Evolutionary conservation across 2,329 filamentous ascomycete genomes (phyloP), one percentile per base, ranked within the genome.

Genomic region (Sporothrix humicola): DNA sequence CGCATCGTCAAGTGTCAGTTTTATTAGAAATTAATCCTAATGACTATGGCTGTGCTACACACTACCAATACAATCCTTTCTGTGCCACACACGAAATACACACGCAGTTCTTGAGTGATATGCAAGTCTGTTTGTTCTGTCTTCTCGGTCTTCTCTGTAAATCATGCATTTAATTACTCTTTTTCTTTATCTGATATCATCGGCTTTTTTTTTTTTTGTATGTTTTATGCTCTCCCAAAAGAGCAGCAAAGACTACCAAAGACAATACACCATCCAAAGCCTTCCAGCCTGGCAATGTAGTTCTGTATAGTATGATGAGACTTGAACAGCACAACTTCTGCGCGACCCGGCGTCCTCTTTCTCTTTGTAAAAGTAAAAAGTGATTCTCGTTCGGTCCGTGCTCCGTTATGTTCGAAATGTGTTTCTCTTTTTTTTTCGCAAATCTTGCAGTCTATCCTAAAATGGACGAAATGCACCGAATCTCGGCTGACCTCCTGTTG

Each of bases 381-480:
- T 48, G 46, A 20, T 17, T 17, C 42, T 42, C 37, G 20, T 42
- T 48, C 20, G 20, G 42, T 26, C 42, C 61, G n/a, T 66, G 61
- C 61, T 48, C 61, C 61, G 48, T 66, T 66, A 46, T 37, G 2
- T 37, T 37, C 31, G 7, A 20, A 13, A 48, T 46, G 15, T 54
- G 54, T 63, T 65, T 63, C 26, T 52, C 31, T 15, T 59, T 56
- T 48, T 73, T 66, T 9, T 68, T 66, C 20, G 61, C 61, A 66
- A 44, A 20, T 66, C 61, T 66, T 66, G 61, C 42, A 66, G 42
- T 66, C 61, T 56, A 61, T 71, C 50, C 31, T 66, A 66, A 66
- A 66, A 66, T 66, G 61, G 42, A 66, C 66, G 58, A 68, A 52
- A 65, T 70, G 72, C 66, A 70, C 59, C 10, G 17, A 69, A 65